These are phyloP conservation scores for Piper longum DNA, from an alignment of 164 flowering plant genomes.

Conservation along the genomic window DNA sequence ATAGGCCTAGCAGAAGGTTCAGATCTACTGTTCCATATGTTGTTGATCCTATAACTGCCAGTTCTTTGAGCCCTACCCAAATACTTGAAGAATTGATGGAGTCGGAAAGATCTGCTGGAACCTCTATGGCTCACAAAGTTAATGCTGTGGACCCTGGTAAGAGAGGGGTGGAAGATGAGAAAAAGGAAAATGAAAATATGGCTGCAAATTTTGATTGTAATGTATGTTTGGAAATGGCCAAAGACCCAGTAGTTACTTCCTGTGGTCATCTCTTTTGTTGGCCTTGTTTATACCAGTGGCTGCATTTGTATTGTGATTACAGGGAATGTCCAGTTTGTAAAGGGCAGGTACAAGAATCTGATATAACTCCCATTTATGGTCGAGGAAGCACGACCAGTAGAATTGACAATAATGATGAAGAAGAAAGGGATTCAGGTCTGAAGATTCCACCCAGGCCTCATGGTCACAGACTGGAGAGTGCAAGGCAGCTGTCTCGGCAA, in stretches of 20 bases:
- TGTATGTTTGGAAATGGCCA: conserved; percentile 26
- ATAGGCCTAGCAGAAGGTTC: conserved; percentile 11
- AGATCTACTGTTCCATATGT: conserved; percentile 11
- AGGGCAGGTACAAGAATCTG: conserved; percentile 19
- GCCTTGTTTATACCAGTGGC: conserved; percentile 28
- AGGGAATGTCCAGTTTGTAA: conserved; percentile 30
- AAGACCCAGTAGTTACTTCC: conserved; percentile 26
- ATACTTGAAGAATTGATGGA: conserved; percentile 4
- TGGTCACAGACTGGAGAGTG: conserved; percentile 17
- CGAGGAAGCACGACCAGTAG: conserved; percentile 16
- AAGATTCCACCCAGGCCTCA: conserved; percentile 26
- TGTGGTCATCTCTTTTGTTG: conserved; percentile 31
- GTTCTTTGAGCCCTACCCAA: conserved; percentile 3
- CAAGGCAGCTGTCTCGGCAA: conserved; percentile 13
- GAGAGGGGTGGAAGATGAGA: conserved; percentile 9
- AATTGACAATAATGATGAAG: conserved; percentile 8
- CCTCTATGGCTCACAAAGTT: conserved; percentile 6
- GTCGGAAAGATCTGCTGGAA: conserved; percentile 8
- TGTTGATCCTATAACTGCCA: conserved; percentile 6
- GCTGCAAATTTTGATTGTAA: conserved; percentile 22
- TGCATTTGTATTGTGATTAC: conserved; percentile 14
- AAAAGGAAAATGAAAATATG: conserved; percentile 7
- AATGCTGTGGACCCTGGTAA: conserved; percentile 1
- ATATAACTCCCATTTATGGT: conserved; percentile 22
- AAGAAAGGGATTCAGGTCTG: conserved; percentile 13